Percentiles rank a stretch among this genome's conserved stretches.
These are phyloP conservation scores for Aureobasidium mangrovei DNA, from an alignment of 2,329 filamentous ascomycete genomes.

Conservation along the genomic window DNA sequence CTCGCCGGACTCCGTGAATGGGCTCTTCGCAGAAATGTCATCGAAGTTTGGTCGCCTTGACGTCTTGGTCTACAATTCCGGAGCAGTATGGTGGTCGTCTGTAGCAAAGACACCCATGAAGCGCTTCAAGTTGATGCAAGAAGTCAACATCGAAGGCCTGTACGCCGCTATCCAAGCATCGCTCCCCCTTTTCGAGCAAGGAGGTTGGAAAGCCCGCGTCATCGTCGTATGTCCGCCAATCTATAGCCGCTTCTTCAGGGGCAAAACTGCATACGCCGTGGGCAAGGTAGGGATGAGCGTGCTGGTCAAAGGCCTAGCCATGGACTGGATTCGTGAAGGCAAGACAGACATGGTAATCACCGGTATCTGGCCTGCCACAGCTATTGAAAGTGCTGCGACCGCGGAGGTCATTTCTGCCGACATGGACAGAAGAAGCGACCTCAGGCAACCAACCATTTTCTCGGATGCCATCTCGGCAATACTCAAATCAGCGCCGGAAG, in stretches of 20 bases:
- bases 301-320: constrained; percentile 68
- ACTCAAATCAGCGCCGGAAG: constrained; percentile 48
- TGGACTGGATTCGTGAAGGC: constrained; percentile 66
- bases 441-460: constrained; percentile 52
- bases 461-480: constrained; percentile 72
- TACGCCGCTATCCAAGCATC: constrained; percentile 62
- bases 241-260: constrained; percentile 74
- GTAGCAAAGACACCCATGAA: constrained; percentile 58
- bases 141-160: constrained; percentile 64
- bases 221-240: constrained; percentile 78
- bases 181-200: constrained; percentile 54
- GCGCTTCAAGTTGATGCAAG: constrained; percentile 56
- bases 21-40: background rate
- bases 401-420: constrained; percentile 35
- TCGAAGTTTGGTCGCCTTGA: constrained; percentile 48
- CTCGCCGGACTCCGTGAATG: background rate
- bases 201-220: constrained; percentile 49
- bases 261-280: constrained; percentile 76
- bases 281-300: constrained; percentile 76
- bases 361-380: constrained; percentile 71
- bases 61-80: constrained; percentile 72
- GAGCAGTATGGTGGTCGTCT: constrained; percentile 76
- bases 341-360: constrained; percentile 64
- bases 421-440: constrained; percentile 20
- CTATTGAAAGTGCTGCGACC: constrained; percentile 70